Percentiles rank a stretch among this genome's conserved stretches.
Evolutionary conservation across 2,329 filamentous ascomycete genomes (phyloP).

Genomic region (Phialemonium atrogriseum): DNA sequence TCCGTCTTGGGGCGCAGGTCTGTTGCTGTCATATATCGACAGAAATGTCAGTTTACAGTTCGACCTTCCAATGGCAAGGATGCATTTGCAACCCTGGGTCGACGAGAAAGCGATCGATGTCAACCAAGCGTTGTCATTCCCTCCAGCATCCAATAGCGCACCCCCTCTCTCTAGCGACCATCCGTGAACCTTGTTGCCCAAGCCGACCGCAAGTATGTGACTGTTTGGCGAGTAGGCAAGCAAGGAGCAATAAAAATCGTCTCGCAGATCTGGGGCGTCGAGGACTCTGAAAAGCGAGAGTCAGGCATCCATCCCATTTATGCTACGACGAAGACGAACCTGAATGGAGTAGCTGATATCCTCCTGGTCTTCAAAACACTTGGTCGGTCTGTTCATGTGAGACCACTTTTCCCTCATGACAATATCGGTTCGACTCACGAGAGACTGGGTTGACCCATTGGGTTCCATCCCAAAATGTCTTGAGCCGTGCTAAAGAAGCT

Average conservation of each 20-base stretch:
- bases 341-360: constrained; percentile 69
- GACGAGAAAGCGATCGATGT: constrained; percentile 92
- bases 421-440: no score
- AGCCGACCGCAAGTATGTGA: constrained; percentile 73
- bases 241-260: constrained; percentile 92
- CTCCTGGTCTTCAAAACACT: constrained; percentile 24
- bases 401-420: no score
- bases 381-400: constrained; percentile 4
- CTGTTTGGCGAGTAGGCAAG: constrained; percentile 74
- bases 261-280: constrained; percentile 79
- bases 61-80: constrained; percentile 77
- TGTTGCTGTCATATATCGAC: constrained; percentile 55
- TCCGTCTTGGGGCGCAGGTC: constrained; percentile 45
- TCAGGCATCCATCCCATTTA: no score
- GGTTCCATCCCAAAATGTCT: constrained; percentile 32
- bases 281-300: constrained; percentile 65
- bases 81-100: constrained; percentile 60
- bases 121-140: constrained; percentile 49
- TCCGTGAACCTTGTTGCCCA: constrained; percentile 71
- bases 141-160: constrained; percentile 38
- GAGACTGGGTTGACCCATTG: constrained; percentile 33
- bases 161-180: constrained; percentile 77
- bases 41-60: constrained; percentile 70
- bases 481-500: constrained; percentile 11
- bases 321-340: constrained; percentile 37